phyloP scores from a whole-genome alignment of 2,329 filamentous ascomycete species.

The Ilyonectria mors-panacis region DNA sequence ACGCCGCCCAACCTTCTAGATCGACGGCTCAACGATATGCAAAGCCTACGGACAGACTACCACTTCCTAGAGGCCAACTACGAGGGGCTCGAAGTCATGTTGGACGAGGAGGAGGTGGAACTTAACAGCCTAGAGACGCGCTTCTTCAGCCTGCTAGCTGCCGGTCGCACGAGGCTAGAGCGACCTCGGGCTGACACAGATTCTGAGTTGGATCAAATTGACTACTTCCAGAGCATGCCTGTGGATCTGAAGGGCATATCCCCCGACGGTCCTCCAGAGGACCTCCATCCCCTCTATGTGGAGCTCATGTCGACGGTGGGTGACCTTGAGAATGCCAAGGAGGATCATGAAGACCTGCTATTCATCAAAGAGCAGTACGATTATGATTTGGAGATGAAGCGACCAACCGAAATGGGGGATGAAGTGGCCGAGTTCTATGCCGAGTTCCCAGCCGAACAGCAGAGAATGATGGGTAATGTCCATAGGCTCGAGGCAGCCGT shows the following conservation, averaged over 20 bases:
- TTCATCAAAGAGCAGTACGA: slow-evolving; percentile 57
- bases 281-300: slow-evolving; percentile 64
- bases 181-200: slow-evolving; percentile 23
- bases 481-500: slow-evolving; percentile 53
- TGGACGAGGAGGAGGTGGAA: slow-evolving; percentile 56
- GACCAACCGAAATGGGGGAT: slow-evolving; percentile 48
- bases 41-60: slow-evolving; percentile 56
- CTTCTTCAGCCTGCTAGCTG: slow-evolving; percentile 57
- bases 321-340: slow-evolving; percentile 63
- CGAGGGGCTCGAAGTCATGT: slow-evolving; percentile 52
- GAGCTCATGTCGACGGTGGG: slow-evolving; percentile 60
- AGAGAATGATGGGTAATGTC: slow-evolving; percentile 53
- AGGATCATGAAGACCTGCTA: slow-evolving; percentile 62
- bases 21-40: slow-evolving; percentile 53
- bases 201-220: slow-evolving; percentile 22
- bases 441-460: slow-evolving; percentile 58
- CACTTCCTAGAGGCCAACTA: slow-evolving; percentile 55
- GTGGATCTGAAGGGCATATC: slow-evolving; percentile 55
- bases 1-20: slow-evolving; percentile 47
- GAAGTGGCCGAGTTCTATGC: slow-evolving; percentile 59
- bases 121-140: slow-evolving; percentile 55
- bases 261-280: slow-evolving; percentile 53
- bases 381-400: slow-evolving; percentile 54
- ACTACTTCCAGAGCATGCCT: slow-evolving; percentile 46
- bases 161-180: slow-evolving; percentile 43